Evolutionary conservation across 176 grass and related monocot species (phyloP), one percentile per base, ranked within the genome.

Genomic region (Coix lacrymajobi): DNA sequence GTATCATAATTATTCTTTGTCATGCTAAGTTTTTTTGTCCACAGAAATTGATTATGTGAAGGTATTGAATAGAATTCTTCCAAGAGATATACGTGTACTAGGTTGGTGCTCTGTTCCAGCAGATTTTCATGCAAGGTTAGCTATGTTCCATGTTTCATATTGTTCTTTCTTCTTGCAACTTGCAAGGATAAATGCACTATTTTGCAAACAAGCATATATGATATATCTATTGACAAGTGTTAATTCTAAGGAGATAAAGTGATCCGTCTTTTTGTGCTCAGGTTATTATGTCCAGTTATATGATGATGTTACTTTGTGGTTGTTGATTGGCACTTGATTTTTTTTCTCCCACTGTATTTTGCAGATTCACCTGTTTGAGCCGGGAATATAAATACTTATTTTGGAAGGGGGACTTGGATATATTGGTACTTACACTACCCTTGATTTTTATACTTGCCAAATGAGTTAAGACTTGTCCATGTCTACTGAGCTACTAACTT

Each of bases 41-140:
- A 8, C 90, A 98, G 96, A 98, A 91, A 95, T 98, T 44, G 92
- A 95, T 91, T 95, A 95, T 90, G 92, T 93, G 71, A 93, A 80
- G 82, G 96, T 98, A 63, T 76, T 95, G 81, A 98, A 98, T 66
- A 95, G 83, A 93, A 88, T 91, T 43, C 90, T 95, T 76, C 96
- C 96, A 61, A 52, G 61, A 72, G 96, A 98, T 93, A 95, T 98
- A 88, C 81, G 92, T 61, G 92, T 98, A 62, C 73, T 91, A 75
- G 92, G 92, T 56, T 98, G 92, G 96, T 95, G 83, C 85, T 87
- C 96, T 66, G 88, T 98, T 88, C 49, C 86, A 52, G 76, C 66
- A 62, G 88, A 90, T 88, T 98, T 98, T 81, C 84, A 91, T 85
- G 88, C 96, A 93, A 98, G 96, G 89, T 84, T 77, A 79, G 73